These are phyloP conservation scores for Vigna hirtella DNA, from an alignment of 306 rosid species.

Conservation along the genomic window DNA sequence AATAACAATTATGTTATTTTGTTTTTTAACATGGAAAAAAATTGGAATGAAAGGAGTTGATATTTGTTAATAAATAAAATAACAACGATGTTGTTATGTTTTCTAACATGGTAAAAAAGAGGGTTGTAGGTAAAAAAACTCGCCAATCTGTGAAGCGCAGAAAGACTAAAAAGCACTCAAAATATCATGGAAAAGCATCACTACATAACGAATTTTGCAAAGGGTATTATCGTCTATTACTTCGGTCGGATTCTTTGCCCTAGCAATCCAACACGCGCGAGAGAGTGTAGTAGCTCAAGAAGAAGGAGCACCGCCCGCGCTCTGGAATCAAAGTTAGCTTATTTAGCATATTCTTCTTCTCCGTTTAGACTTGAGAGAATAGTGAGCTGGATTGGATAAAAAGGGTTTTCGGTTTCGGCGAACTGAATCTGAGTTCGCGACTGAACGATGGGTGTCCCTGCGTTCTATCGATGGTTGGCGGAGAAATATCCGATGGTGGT, in stretches of 20 bases:
- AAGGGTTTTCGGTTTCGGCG: background rate
- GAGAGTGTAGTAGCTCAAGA: no score
- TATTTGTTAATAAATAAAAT: no score
- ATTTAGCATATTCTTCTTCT: slow-evolving; percentile 5
- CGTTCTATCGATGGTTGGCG: slow-evolving; percentile 95
- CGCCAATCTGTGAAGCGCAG: background rate
- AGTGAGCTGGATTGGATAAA: background rate
- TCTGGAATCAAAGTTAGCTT: background rate
- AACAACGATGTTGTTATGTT: no score
- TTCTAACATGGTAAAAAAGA: background rate
- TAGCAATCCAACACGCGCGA: background rate
- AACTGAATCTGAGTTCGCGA: slow-evolving; percentile 18
- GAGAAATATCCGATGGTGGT: slow-evolving; percentile 91
- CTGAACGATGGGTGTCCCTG: slow-evolving; percentile 87
- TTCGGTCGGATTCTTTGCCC: background rate
- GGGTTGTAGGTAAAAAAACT: no score
- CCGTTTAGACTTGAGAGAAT: background rate
- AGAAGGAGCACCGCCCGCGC: background rate
- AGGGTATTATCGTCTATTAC: background rate
- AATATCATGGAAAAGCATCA: no score
- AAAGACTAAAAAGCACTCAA: background rate
- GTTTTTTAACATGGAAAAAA: no score
- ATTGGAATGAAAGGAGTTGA: no score
- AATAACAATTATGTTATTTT: no score
- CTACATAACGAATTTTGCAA: background rate